Evolutionary conservation across 306 rosid species (phyloP).

Genomic region (Corylus americana): DNA sequence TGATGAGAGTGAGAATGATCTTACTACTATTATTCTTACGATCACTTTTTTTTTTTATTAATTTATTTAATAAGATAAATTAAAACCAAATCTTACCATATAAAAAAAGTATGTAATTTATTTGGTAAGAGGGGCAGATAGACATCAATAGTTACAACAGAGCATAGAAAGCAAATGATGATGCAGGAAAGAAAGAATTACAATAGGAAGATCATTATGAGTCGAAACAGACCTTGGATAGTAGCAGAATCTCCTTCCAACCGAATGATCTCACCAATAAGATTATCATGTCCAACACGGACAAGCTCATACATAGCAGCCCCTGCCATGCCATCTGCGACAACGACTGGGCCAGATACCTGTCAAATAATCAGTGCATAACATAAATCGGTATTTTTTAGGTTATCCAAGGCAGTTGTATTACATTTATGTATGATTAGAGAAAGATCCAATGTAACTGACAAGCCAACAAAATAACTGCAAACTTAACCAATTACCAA

Average conservation of each 20-base stretch:
- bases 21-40: too few relatives aligned
- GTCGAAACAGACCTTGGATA: slow-evolving; percentile 66
- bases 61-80: neutral
- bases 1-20: too few relatives aligned
- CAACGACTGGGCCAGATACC: slow-evolving; percentile 99
- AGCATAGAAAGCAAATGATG: neutral
- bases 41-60: neutral
- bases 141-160: neutral
- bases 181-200: neutral
- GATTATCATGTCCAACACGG: slow-evolving; percentile 88
- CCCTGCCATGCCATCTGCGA: slow-evolving; percentile 99
- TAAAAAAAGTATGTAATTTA: too few relatives aligned
- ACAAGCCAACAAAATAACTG: neutral
- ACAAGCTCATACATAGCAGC: slow-evolving; percentile 99
- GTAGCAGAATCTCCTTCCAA: slow-evolving; percentile 98
- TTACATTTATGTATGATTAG: neutral
- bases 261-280: slow-evolving; percentile 98
- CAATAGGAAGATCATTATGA: neutral
- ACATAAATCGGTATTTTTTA: neutral
- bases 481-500: neutral
- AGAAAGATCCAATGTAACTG: neutral
- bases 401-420: neutral
- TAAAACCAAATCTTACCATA: too few relatives aligned
- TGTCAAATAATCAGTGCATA: slow-evolving; percentile 33
- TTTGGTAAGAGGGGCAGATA: too few relatives aligned